Percentiles rank a stretch among this genome's conserved stretches.
These are phyloP conservation scores for Domatiomyces catenatus DNA, from an alignment of 2,329 filamentous ascomycete genomes.

Conservation along the genomic window DNA sequence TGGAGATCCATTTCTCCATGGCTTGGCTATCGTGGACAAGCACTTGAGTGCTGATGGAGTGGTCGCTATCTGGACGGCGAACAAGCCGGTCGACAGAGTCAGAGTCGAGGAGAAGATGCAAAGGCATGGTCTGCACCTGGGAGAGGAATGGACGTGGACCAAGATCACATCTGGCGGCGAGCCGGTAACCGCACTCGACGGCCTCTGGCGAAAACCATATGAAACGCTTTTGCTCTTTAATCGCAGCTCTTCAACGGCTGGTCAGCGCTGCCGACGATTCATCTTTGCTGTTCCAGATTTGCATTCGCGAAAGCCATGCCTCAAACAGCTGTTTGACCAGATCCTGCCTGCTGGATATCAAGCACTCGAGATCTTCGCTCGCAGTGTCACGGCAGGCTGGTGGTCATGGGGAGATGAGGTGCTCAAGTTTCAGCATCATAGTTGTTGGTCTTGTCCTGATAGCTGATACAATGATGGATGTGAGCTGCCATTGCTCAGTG, in stretches of 20 bases:
- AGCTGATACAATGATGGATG: too few relatives aligned
- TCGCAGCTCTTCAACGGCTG: conserved; percentile 6
- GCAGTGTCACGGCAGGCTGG: conserved; percentile 45
- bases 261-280: conserved; percentile 30
- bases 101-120: conserved; percentile 33
- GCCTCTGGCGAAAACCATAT: conserved; percentile 45
- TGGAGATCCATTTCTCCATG: conserved; percentile 18
- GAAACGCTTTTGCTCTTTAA: conserved; percentile 41
- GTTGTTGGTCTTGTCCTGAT: conserved; percentile 9
- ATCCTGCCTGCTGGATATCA: conserved; percentile 27
- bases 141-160: conserved; percentile 50
- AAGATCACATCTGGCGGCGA: conserved; percentile 42
- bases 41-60: conserved; percentile 28
- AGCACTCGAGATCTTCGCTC: conserved; percentile 46
- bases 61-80: conserved; percentile 48
- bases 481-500: too few relatives aligned
- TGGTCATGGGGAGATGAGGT: conserved; percentile 48
- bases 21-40: conserved; percentile 30
- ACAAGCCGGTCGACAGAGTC: conserved; percentile 32
- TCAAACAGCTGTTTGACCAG: conserved; percentile 40
- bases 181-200: conserved; percentile 36
- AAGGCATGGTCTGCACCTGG: conserved; percentile 32
- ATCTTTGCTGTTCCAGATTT: conserved; percentile 46
- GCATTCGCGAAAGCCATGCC: conserved; percentile 49
- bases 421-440: conserved; percentile 38